Evolutionary conservation across 805 yeast genomes (phyloP), one percentile per base, ranked within the genome.

Genomic region (Myxozyma vanderwaltii): DNA sequence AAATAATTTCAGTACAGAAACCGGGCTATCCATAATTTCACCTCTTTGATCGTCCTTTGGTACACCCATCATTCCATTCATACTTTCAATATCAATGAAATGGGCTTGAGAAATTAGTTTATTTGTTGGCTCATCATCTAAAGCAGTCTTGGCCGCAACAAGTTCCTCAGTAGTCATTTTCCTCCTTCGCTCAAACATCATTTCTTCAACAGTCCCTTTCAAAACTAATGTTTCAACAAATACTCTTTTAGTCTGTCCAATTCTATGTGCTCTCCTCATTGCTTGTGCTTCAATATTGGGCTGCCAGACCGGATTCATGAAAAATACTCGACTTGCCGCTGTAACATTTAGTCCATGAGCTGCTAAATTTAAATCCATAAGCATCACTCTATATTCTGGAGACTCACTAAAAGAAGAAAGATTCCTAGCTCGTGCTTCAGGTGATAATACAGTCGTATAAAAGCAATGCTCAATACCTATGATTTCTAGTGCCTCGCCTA

Each of bases 221-320:
- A 86, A 69, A 2, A 86, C 81, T 57, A 86, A 71, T 0, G 90
- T 86, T 67, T 86, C 90, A n/a, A 86, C 91, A 10, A 23, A 73
- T 0, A 86, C 90, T 21, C 82, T 82, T n/a, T 77, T 73, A 0
- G 76, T 74, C 64, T 86, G 91, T 0, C 91, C 91, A 69, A 86
- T 86, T 71, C 91, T 79, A 71, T 86, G 91, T 0, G 90, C 86
- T 74, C 91, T 80, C 64, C 86, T 85, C 49, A 86, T 84, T 0
- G 90, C 90, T 67, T 86, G 91, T 0, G 90, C 90, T 68, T 86
- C 91, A 19, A 82, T 75, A 0, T 87, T 79, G 56, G 83, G 77
- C 63, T 79, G 82, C 91, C 90, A 86, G 1, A 86, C 85, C 0
- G 90, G 90, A 64, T 80, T 84, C n/a, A 86, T 75, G 68, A 86